Evolutionary conservation across 192 early-diverging fungal genomes (phyloP), one percentile per base, ranked within the genome.

Genomic region (Blastocladiella britannica): DNA sequence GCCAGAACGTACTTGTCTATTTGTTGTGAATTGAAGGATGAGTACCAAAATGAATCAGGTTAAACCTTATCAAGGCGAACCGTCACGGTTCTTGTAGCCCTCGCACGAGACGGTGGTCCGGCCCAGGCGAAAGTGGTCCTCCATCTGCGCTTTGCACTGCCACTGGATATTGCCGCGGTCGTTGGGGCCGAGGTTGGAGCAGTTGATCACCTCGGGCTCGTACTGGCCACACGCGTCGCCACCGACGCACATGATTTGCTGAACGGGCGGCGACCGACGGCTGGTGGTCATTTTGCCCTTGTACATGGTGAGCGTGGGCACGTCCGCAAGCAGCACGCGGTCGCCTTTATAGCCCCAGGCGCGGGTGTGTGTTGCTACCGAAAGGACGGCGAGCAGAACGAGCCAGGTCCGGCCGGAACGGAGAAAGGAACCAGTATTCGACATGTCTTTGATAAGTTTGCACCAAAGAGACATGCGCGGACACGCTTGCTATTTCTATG

Each of bases 41-140:
- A n/a, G n/a, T n/a, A n/a, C n/a, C n/a, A n/a, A n/a, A n/a, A n/a
- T n/a, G n/a, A n/a, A n/a, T n/a, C n/a, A n/a, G n/a, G n/a, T n/a
- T n/a, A n/a, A n/a, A n/a, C n/a, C n/a, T n/a, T n/a, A n/a, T n/a
- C n/a, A n/a, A n/a, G n/a, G n/a, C n/a, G n/a, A n/a, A n/a, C n/a
- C n/a, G 22, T 72, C 66, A 9, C 54, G 53, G 53, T 68, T 52
- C 23, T 54, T 53, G 52, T 70, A 74, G 26, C 72, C 72, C 56
- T 74, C 72, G 56, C 72, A 74, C 20, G 60, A 61, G 20, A 74
- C 72, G 20, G 58, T 64, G 22, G 72, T 74, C 6, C 57, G 59
- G 28, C 72, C 67, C 9, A 74, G 57, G 9, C 59, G 54, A 54
- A 65, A 67, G 37, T 55, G 25, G 37, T 70, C 59, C 28, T 71